A percentile compares a stretch with the other conserved stretches of the same genome.
These are phyloP conservation scores for Pinus albicaulis DNA, from an alignment of 75 land plant species.

Conservation along the genomic window DNA sequence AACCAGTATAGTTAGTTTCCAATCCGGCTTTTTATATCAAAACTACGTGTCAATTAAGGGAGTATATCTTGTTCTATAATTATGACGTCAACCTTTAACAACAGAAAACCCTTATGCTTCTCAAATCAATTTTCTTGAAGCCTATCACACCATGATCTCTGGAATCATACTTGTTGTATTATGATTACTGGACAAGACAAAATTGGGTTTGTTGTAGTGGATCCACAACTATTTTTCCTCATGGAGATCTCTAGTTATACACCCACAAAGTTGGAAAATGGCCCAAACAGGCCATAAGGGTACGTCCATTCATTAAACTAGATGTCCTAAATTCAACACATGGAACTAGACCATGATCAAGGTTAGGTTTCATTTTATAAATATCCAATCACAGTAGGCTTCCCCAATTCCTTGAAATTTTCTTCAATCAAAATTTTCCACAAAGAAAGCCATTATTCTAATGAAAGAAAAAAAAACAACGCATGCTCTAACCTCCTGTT, in stretches of 20 bases:
- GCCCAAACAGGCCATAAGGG: background rate
- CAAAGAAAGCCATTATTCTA: background rate
- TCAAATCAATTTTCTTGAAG: background rate
- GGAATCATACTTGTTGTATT: background rate
- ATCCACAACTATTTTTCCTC: background rate
- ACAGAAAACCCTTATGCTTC: conserved; percentile 1
- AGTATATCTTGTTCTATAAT: background rate
- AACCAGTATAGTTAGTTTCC: background rate
- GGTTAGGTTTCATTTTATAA: background rate
- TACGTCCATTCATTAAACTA: background rate
- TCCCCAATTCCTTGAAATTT: background rate
- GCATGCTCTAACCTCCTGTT: background rate
- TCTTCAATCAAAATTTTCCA: conserved; percentile 7
- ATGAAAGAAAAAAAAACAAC: background rate
- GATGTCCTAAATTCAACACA: too few species aligned
- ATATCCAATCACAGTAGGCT: background rate
- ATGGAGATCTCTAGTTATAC: background rate
- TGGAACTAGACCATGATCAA: background rate
- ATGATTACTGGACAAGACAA: background rate
- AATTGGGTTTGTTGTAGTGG: background rate
- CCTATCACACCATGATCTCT: background rate
- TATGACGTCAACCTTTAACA: background rate
- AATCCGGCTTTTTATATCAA: background rate
- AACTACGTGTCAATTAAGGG: background rate
- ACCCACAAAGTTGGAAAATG: background rate